phyloP scores from a whole-genome alignment of 2,329 filamentous ascomycete species.

The Aspergillus persii region DNA sequence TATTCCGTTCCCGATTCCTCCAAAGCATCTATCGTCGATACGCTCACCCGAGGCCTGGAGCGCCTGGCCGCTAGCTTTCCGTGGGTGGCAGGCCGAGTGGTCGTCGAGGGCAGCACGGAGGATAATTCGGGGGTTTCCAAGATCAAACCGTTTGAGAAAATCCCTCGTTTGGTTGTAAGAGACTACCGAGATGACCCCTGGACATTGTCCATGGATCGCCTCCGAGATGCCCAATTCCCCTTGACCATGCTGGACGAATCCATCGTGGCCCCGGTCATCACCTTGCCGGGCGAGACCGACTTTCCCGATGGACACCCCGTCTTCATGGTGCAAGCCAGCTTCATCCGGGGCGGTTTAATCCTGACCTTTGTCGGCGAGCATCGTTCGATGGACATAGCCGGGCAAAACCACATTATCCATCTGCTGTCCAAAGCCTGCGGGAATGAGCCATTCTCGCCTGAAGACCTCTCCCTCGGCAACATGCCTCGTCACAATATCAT shows the following conservation, averaged over 20 bases:
- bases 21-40: constrained; percentile 25
- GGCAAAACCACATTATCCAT: constrained; percentile 47
- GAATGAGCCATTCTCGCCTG: constrained; percentile 43
- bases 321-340: constrained; percentile 11
- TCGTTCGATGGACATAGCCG: constrained; percentile 52
- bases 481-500: constrained; percentile 38
- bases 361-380: constrained; percentile 52
- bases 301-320: background rate
- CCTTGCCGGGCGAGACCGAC: constrained; percentile 32
- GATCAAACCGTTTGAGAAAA: constrained; percentile 37
- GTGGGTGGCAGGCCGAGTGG: constrained; percentile 49
- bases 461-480: constrained; percentile 49
- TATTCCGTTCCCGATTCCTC: constrained; percentile 33
- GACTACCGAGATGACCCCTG: constrained; percentile 40
- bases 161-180: constrained; percentile 41
- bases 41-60: constrained; percentile 37
- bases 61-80: constrained; percentile 44
- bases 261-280: constrained; percentile 43
- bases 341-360: constrained; percentile 45
- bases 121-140: constrained; percentile 37
- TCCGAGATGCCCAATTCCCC: constrained; percentile 44
- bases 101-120: constrained; percentile 30
- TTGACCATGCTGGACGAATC: constrained; percentile 50
- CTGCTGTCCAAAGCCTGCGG: constrained; percentile 52
- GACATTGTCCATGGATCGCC: constrained; percentile 38